Percentiles rank a stretch among this genome's conserved stretches.
These are phyloP conservation scores for Ophiostoma australiae DNA, from an alignment of 2,329 filamentous ascomycete genomes.

Conservation along the genomic window DNA sequence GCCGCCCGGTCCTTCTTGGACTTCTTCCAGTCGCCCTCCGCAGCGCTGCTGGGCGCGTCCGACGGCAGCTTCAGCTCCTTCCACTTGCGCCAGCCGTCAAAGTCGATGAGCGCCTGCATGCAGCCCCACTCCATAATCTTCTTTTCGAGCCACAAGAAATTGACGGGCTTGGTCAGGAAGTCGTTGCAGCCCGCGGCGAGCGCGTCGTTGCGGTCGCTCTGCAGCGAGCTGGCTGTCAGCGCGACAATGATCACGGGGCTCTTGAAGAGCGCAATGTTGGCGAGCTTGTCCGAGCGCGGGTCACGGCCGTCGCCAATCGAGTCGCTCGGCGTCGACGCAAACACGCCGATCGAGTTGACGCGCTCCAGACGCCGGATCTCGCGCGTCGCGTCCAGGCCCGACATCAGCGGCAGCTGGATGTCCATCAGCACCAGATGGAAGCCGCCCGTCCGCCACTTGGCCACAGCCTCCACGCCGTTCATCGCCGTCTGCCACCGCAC, in stretches of 20 bases:
- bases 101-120: slow-evolving; percentile 98
- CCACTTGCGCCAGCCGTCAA: slow-evolving; percentile 97
- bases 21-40: background rate
- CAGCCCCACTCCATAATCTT: slow-evolving; percentile 99
- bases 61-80: slow-evolving; percentile 57
- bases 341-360: slow-evolving; percentile 88
- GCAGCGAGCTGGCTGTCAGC: slow-evolving; percentile 86
- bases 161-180: slow-evolving; percentile 97
- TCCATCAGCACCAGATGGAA: slow-evolving; percentile 98
- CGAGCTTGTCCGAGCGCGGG: slow-evolving; percentile 63
- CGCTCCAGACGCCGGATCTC: slow-evolving; percentile 88
- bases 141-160: slow-evolving; percentile 93
- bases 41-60: background rate
- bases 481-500: slow-evolving; percentile 97
- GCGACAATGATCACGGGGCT: slow-evolving; percentile 97
- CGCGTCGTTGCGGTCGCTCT: slow-evolving; percentile 92
- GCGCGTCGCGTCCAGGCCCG: slow-evolving; percentile 85
- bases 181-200: slow-evolving; percentile 95
- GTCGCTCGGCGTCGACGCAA: slow-evolving; percentile 59
- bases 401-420: slow-evolving; percentile 96
- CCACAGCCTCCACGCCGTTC: slow-evolving; percentile 88
- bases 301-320: slow-evolving; percentile 46
- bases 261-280: slow-evolving; percentile 72
- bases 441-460: slow-evolving; percentile 85
- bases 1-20: background rate